Evolutionary conservation across 352 stramenopile species (phyloP), one percentile per base, ranked within the genome.

Genomic region (Peronospora farinosa): DNA sequence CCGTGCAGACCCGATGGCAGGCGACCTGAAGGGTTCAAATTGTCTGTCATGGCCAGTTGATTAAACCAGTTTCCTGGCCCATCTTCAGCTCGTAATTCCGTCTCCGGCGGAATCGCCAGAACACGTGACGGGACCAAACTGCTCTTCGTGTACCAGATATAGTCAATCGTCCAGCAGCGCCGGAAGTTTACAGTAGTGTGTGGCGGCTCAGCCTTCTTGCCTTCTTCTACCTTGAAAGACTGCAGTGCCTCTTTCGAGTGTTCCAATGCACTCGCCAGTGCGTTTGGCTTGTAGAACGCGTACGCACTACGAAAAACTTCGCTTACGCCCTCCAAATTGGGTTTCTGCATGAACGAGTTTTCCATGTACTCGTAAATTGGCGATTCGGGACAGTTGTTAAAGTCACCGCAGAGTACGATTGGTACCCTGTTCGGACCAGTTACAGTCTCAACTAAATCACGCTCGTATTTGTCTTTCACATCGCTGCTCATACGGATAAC

Each of bases 361-460:
- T 91, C 68, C 83, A 94, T 91, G 61, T 94, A 92, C 57, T 88
- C 69, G 67, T 94, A 94, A 40, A 94, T 66, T 17, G 74, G 70
- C 4, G 79, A 92, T 41, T 88, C 73, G 11, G 80, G 83, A 1
- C 79, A 91, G 62, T 94, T 94, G 60, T 94, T 94, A 40, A 94
- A 94, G 53, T 94, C 83, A 21, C 83, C 83, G 23, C 80, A 92
- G 1, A 94, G 59, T 27, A 94, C 77, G 15, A 94, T 80, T 38
- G 81, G 81, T 7, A 92, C 51, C 16, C 65, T 74, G 44, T 67
- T 65, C 33, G 60, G 52, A 9, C 79, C 79, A 0, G 77, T 86
- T 33, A 67, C 28, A 3, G 78, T 84, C 21, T 64, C 51, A 7
- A 45, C 59, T 38, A 90, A 60, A 7, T 88, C 77, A 47, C 62